A percentile compares a stretch with the other conserved stretches of the same genome.
phyloP scores from a whole-genome alignment of 75 land plant species.

The Chamaecyparis obtusa region DNA sequence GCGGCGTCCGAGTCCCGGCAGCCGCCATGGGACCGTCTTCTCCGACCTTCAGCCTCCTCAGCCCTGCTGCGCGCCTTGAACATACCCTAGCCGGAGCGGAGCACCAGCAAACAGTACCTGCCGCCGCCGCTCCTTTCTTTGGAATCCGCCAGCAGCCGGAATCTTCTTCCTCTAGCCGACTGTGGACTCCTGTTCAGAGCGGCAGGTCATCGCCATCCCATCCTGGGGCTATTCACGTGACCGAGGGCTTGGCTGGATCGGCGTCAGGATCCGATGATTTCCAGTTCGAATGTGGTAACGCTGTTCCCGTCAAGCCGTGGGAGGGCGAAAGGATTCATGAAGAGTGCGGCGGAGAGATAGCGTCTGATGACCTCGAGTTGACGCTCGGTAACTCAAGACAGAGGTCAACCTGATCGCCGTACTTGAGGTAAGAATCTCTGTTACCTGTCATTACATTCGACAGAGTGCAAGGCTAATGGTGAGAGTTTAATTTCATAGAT shows the following conservation, averaged over 20 bases:
- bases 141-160: slow-evolving; percentile 2
- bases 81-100: not conserved
- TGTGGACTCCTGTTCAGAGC: slow-evolving; percentile 71
- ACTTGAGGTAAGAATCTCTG: not conserved
- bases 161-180: slow-evolving; percentile 18
- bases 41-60: slow-evolving; percentile 68
- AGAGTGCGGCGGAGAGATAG: slow-evolving; percentile 38
- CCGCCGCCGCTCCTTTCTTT: not conserved
- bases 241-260: slow-evolving; percentile 23
- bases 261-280: slow-evolving; percentile 44
- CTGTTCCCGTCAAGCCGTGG: slow-evolving; percentile 70
- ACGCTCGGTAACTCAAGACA: slow-evolving; percentile 62
- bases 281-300: slow-evolving; percentile 49
- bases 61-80: slow-evolving; percentile 17
- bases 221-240: slow-evolving; percentile 22
- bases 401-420: slow-evolving; percentile 22
- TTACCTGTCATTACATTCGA: not conserved
- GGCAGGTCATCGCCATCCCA: slow-evolving; percentile 65
- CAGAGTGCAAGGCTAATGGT: not conserved
- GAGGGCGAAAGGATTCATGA: slow-evolving; percentile 81
- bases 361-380: slow-evolving; percentile 66
- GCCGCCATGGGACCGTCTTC: slow-evolving; percentile 42
- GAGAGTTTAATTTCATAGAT: not conserved
- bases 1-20: slow-evolving; percentile 42
- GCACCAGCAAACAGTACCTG: not conserved